These are phyloP conservation scores for Mortierella antarctica DNA, from an alignment of 192 early-diverging fungal genomes.

Conservation along the genomic window DNA sequence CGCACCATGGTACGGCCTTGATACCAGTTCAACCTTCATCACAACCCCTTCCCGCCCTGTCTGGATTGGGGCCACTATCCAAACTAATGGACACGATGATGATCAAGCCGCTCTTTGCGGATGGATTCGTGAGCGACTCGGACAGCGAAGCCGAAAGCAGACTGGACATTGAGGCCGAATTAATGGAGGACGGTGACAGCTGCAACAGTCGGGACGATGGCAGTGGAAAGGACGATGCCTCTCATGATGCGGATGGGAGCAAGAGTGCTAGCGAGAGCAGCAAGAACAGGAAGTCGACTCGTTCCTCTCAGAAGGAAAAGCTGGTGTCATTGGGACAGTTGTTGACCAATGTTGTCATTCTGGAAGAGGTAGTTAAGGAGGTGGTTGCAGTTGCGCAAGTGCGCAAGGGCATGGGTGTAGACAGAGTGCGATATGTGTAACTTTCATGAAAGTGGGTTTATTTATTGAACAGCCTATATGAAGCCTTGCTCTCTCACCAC, in stretches of 20 bases:
- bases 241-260: constrained; percentile 30
- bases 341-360: constrained; percentile 91
- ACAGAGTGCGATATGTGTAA: constrained; percentile 63
- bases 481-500: neutral
- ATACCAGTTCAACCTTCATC: neutral
- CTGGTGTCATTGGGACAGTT: constrained; percentile 65
- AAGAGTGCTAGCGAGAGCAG: constrained; percentile 8
- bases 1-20: neutral
- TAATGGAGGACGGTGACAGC: constrained; percentile 3
- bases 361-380: constrained; percentile 95
- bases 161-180: constrained; percentile 3
- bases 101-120: constrained; percentile 64
- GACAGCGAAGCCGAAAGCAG: constrained; percentile 55
- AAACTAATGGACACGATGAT: constrained; percentile 56
- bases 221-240: constrained; percentile 1
- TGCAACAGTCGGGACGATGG: neutral
- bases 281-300: constrained; percentile 15
- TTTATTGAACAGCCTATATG: neutral
- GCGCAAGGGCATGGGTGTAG: constrained; percentile 77
- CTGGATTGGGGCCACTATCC: constrained; percentile 12
- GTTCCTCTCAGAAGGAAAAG: constrained; percentile 51
- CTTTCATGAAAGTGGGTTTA: neutral
- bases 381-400: constrained; percentile 87
- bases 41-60: neutral
- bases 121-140: constrained; percentile 63